phyloP scores from a whole-genome alignment of 2,329 filamentous ascomycete species.

The Aspergillus tanneri region DNA sequence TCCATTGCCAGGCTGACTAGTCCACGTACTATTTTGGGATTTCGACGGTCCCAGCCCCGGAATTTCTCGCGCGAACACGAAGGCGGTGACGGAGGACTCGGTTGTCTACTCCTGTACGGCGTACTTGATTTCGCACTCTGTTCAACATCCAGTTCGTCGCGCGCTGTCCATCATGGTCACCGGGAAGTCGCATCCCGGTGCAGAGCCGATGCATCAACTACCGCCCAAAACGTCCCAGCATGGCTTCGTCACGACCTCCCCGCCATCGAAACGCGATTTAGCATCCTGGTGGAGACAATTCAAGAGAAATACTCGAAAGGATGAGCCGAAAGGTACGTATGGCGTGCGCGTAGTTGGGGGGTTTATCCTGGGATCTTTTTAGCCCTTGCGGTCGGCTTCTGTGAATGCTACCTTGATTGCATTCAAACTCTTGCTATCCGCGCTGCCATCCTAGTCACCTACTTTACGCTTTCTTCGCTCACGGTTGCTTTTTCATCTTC shows the following conservation, averaged over 20 bases:
- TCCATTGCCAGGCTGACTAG: constrained; percentile 19
- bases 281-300: constrained; percentile 98
- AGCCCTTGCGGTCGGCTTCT: not conserved
- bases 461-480: not conserved
- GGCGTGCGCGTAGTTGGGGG: not conserved
- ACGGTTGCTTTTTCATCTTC: too few relatives aligned
- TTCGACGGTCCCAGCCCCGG: constrained; percentile 29
- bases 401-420: not conserved
- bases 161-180: constrained; percentile 34
- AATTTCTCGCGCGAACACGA: constrained; percentile 28
- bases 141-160: constrained; percentile 6
- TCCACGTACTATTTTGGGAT: constrained; percentile 32
- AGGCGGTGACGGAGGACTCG: constrained; percentile 33
- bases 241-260: constrained; percentile 60
- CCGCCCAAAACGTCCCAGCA: constrained; percentile 32
- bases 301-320: constrained; percentile 66
- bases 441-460: too few relatives aligned
- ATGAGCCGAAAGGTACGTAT: constrained; percentile 58
- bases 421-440: not conserved
- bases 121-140: constrained; percentile 19
- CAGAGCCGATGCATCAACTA: constrained; percentile 35
- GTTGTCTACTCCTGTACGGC: constrained; percentile 5
- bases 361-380: too few relatives aligned
- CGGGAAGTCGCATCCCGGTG: constrained; percentile 37
- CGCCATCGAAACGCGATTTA: constrained; percentile 81